Percentiles rank a stretch among this genome's conserved stretches.
Conservation (phyloP, 1,284 basidiomycete genomes). For the Trametes sp. region DNA sequence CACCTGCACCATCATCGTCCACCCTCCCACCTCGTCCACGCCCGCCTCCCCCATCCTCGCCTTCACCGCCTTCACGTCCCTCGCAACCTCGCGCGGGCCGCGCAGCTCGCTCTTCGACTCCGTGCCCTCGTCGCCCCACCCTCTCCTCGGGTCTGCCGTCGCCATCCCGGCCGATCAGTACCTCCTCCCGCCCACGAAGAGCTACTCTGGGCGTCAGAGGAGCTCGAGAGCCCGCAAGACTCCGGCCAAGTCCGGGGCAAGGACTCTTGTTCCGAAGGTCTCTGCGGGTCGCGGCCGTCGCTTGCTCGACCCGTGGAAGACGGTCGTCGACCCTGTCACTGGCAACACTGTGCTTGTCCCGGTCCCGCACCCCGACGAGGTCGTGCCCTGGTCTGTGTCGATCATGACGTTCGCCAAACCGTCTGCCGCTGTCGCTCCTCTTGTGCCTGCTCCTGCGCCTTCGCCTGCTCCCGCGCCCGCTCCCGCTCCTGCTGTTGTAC, state of each 20-base stretch:
- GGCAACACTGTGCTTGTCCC: neutral
- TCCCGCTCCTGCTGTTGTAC: no score
- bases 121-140: neutral
- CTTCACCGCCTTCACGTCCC: neutral
- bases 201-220: neutral
- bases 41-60: neutral
- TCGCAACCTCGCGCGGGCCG: neutral
- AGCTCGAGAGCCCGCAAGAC: neutral
- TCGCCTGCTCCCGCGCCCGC: no score
- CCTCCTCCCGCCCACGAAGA: neutral
- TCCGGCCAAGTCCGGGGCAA: no score
- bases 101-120: neutral
- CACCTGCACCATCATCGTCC: constrained; percentile 3
- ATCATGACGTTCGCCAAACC: no score
- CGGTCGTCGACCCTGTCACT: neutral
- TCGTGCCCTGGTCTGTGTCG: no score
- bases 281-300: neutral
- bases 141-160: neutral
- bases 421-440: no score
- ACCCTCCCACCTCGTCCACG: neutral
- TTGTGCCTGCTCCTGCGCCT: no score
- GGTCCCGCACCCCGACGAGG: neutral
- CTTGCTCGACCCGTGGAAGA: neutral
- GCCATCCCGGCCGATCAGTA: neutral
- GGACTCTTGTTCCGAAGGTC: neutral